These are phyloP conservation scores for Scutellaria galericulata DNA, from an alignment of 257 asterid genomes.

Conservation along the genomic window DNA sequence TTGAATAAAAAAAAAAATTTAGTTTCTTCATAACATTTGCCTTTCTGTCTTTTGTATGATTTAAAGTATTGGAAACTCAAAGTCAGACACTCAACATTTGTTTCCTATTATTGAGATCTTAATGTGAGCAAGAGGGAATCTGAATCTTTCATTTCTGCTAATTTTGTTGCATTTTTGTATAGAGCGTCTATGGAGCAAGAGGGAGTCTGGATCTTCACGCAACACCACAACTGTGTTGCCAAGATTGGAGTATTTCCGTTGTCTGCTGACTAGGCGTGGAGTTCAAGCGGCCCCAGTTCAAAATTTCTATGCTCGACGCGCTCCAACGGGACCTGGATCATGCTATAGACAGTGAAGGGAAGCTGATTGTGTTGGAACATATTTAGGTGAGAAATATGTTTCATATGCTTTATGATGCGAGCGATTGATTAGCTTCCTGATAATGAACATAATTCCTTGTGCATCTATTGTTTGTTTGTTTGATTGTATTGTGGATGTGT, in stretches of 20 bases:
- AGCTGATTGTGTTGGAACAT: neutral
- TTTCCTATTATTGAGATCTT: neutral
- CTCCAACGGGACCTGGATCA: slow-evolving; percentile 79
- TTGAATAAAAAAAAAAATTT: neutral
- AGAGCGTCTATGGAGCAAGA: slow-evolving; percentile 86
- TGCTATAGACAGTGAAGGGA: slow-evolving; percentile 69
- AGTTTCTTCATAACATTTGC: too few species aligned
- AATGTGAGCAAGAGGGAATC: neutral
- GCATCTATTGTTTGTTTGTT: slow-evolving; percentile 20
- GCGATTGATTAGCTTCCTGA: neutral
- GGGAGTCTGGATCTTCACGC: slow-evolving; percentile 46
- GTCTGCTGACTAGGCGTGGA: slow-evolving; percentile 85
- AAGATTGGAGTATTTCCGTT: slow-evolving; percentile 80
- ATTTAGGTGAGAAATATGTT: slow-evolving; percentile 1
- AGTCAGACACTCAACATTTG: slow-evolving; percentile 1
- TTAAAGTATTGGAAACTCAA: neutral
- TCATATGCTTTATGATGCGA: slow-evolving; percentile 1
- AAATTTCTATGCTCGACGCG: slow-evolving; percentile 60
- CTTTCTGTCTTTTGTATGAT: neutral
- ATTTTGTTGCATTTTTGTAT: slow-evolving; percentile 22
- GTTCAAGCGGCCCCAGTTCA: slow-evolving; percentile 83
- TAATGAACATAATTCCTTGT: neutral
- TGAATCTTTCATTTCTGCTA: neutral
- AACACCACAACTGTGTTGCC: slow-evolving; percentile 43
- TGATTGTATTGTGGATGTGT: slow-evolving; percentile 13